These are phyloP conservation scores for Colletotrichum sp. DNA, from an alignment of 2,329 filamentous ascomycete genomes.

Conservation along the genomic window DNA sequence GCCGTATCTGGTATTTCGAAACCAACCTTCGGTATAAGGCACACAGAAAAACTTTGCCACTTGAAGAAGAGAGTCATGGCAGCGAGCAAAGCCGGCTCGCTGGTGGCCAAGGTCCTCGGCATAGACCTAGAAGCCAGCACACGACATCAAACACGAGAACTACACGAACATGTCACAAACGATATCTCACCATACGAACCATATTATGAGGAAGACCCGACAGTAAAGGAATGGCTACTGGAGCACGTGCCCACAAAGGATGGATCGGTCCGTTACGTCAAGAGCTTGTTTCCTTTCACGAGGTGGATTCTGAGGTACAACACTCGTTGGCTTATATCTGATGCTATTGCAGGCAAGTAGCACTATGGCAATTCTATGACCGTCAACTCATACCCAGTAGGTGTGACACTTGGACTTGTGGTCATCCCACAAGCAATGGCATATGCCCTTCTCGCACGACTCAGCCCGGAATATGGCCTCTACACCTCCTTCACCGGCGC, in stretches of 20 bases:
- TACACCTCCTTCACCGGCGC: conserved; percentile 87
- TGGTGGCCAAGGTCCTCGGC: conserved; percentile 77
- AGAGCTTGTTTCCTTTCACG: conserved; percentile 66
- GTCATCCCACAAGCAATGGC: conserved; percentile 83
- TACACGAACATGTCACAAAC: neutral
- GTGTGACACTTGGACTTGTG: conserved; percentile 64
- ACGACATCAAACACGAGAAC: conserved; percentile 10
- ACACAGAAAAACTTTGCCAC: neutral
- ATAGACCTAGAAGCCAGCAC: conserved; percentile 72
- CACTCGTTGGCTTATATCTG: conserved; percentile 73
- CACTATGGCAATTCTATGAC: accelerated
- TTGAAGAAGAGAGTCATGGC: neutral
- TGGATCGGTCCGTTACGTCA: conserved; percentile 56
- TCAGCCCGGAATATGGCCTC: conserved; percentile 73
- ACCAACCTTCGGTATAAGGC: neutral
- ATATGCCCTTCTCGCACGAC: conserved; percentile 73
- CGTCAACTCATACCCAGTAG: conserved; percentile 27
- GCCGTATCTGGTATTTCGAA: neutral
- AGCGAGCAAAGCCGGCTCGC: conserved; percentile 67
- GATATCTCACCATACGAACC: conserved; percentile 11
- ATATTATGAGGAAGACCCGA: conserved; percentile 70
- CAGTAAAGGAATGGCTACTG: conserved; percentile 64
- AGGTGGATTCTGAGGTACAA: conserved; percentile 77
- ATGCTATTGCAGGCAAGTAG: conserved; percentile 70
- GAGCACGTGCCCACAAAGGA: conserved; percentile 55